A percentile compares a stretch with the other conserved stretches of the same genome.
These are phyloP conservation scores for Penicillium psychrofluorescens DNA, from an alignment of 495 filamentous ascomycete genomes.

Conservation along the genomic window DNA sequence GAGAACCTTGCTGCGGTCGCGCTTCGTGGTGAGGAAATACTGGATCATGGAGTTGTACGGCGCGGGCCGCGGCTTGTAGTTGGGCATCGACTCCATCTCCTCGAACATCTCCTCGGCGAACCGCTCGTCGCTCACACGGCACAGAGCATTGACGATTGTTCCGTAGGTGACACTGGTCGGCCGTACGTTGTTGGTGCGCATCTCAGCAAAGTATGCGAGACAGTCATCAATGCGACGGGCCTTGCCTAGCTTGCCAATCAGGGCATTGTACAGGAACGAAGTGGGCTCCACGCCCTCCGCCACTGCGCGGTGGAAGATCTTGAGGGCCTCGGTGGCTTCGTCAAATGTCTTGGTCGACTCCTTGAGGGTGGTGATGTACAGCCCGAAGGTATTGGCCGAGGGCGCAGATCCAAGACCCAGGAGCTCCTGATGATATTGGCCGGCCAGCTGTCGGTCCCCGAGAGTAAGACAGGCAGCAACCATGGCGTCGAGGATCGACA, in stretches of 20 bases:
- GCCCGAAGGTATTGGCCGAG: slow-evolving; percentile 92
- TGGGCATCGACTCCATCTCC: slow-evolving; percentile 98
- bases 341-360: slow-evolving; percentile 96
- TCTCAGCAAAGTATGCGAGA: slow-evolving; percentile 94
- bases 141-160: slow-evolving; percentile 94
- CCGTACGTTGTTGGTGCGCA: slow-evolving; percentile 86
- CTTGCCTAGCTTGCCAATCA: slow-evolving; percentile 97
- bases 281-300: slow-evolving; percentile 91
- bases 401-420: slow-evolving; percentile 80
- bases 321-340: slow-evolving; percentile 90
- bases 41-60: slow-evolving; percentile 99
- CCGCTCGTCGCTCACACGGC: slow-evolving; percentile 93
- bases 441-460: slow-evolving; percentile 70
- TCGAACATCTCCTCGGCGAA: slow-evolving; percentile 97
- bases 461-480: slow-evolving; percentile 83
- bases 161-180: slow-evolving; percentile 97
- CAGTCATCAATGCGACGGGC: slow-evolving; percentile 96
- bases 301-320: slow-evolving; percentile 91
- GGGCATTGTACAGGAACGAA: slow-evolving; percentile 95
- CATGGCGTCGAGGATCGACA: slow-evolving; percentile 91
- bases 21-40: slow-evolving; percentile 96
- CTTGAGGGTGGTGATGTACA: slow-evolving; percentile 97
- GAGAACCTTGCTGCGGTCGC: slow-evolving; percentile 89
- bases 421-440: slow-evolving; percentile 84
- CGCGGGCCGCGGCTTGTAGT: slow-evolving; percentile 94